Base-by-base conservation (phyloP, 2,329 filamentous ascomycete genomes). In the Phyllosticta citribraziliensis region DNA sequence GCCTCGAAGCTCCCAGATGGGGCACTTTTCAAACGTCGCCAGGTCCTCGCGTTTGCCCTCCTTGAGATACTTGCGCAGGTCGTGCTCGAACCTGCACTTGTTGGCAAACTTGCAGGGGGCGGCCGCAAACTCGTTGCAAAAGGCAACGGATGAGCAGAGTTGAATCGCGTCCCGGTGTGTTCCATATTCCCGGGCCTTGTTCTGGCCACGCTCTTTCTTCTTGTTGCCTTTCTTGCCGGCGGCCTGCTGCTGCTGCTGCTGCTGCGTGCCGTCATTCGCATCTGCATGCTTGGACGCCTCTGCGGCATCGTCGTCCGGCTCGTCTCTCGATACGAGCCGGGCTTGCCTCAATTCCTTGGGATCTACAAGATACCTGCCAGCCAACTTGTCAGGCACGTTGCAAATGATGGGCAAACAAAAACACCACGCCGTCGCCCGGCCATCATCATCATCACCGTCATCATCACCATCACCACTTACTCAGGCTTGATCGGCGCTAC, bases 41-140 rank as follows among this genome's bases (percentile, higher is more conserved):
- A 97, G 79, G 69, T 97, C 90, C 63, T 84, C 84, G 53, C 90
- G 85, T 66, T 93, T 92, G 64, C 91, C 88, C 61, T 94, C 85
- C 33, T 82, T 83, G 56, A 99, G 78, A 70, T 99, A 99, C 70
- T 85, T 87, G 64, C 94, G 85, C 54, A 99, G 76, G 69, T 97
- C 85, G 70, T 99, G 94, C 68, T 87, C 85, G 66, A 87, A 84
- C 66, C 85, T 89, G 78, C 94, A 99, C 64, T 84, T 85, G 33
- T 90, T 87, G 25, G 89, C 92, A 67, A 87, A 95, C 56, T 78
- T 82, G 74, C 94, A 97, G 25, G 85, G 77, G 20, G 71, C 72
- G 0, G 91, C 89, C 2, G 90, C 92, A 72, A 96, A 96, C 71
- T 97, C 93, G 47, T 88, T 80, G 64, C 79, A 82, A 68, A 85